A percentile compares a stretch with the other conserved stretches of the same genome.
Evolutionary conservation across 306 rosid genomes (phyloP).

Genomic region (Oemleria cerasiformis): DNA sequence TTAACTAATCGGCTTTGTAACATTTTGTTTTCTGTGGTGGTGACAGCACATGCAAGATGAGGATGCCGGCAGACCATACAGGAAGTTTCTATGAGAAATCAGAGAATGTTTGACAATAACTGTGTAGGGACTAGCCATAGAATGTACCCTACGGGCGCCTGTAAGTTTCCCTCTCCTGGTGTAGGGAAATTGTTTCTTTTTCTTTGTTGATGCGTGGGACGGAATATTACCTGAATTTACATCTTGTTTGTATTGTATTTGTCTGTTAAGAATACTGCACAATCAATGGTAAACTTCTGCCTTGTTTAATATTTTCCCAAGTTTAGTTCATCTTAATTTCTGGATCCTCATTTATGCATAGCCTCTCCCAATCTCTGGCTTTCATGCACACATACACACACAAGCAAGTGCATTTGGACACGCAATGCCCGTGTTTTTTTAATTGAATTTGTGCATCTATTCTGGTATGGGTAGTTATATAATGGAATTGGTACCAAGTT

Average conservation of each 20-base stretch:
- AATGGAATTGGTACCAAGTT: too few relatives aligned
- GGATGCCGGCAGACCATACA: slow-evolving; percentile 80
- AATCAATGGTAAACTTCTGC: slow-evolving; percentile 2
- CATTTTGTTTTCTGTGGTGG: slow-evolving; percentile 5
- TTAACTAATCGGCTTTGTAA: neutral
- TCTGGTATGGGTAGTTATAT: too few relatives aligned
- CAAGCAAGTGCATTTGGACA: too few relatives aligned
- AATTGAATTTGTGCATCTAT: too few relatives aligned
- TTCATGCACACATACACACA: neutral
- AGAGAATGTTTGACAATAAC: slow-evolving; percentile 35
- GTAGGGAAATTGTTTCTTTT: slow-evolving; percentile 8
- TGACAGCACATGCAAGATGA: slow-evolving; percentile 94
- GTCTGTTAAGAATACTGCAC: slow-evolving; percentile 6
- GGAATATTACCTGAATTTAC: slow-evolving; percentile 3
- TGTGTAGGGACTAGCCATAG: slow-evolving; percentile 23
- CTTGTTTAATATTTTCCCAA: slow-evolving; percentile 2
- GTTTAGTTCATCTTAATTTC: neutral
- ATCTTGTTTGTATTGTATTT: neutral
- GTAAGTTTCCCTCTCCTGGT: slow-evolving; percentile 24
- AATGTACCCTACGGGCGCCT: slow-evolving; percentile 30
- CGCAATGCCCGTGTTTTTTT: too few relatives aligned
- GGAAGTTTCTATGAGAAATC: slow-evolving; percentile 62
- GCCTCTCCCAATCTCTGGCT: neutral
- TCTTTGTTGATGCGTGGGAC: slow-evolving; percentile 6
- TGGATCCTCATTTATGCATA: neutral